Percentiles rank a stretch among this genome's conserved stretches.
Evolutionary conservation across 176 grass and related monocot genomes (phyloP).

Genomic region (Avena insularis): DNA sequence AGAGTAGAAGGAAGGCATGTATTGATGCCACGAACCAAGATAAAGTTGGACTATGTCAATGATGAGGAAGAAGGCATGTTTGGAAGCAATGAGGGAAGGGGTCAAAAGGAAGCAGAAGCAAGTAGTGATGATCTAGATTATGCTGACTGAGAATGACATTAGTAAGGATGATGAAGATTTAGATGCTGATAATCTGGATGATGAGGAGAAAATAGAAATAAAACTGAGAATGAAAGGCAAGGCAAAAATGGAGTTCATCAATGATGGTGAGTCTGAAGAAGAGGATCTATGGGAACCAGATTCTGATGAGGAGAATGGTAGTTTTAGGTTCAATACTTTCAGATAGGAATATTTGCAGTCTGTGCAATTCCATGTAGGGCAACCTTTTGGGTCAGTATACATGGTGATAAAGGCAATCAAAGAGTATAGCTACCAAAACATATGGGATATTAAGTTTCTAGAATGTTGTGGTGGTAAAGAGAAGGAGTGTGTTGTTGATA

Average conservation of each 20-base stretch:
- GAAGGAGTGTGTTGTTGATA: too few relatives aligned
- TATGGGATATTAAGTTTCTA: background rate
- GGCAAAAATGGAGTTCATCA: too few relatives aligned
- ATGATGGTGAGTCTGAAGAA: background rate
- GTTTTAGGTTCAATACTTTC: background rate
- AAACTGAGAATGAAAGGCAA: background rate
- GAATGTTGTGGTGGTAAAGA: too few relatives aligned
- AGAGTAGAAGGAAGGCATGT: too few relatives aligned
- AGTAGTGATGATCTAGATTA: background rate
- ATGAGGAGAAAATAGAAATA: background rate
- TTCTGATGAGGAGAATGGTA: background rate
- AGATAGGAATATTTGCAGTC: fast-evolving
- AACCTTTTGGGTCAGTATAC: background rate
- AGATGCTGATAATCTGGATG: background rate
- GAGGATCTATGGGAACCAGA: background rate
- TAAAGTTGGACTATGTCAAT: too few relatives aligned
- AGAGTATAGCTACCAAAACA: background rate
- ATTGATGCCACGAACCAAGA: too few relatives aligned
- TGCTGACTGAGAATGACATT: background rate
- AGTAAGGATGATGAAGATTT: background rate
- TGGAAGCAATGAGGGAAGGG: background rate
- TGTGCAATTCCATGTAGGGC: background rate
- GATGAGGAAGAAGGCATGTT: too few relatives aligned
- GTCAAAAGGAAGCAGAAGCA: too few relatives aligned
- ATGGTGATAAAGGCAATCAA: background rate